Conservation (phyloP, 176 grass and related monocot species). For the Rhipidocladum racemiflorum region DNA sequence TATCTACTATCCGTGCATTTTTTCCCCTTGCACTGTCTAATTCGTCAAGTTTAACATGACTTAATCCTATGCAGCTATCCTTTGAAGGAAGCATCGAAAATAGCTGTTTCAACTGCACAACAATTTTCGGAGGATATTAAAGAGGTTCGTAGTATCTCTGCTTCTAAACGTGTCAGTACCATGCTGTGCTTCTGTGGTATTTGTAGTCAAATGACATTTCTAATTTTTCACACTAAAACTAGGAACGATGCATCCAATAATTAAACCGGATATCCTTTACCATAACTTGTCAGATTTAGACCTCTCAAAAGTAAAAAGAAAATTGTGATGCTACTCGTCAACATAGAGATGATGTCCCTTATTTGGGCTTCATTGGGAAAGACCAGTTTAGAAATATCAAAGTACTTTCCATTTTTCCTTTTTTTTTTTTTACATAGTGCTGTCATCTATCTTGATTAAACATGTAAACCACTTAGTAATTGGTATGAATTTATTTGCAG, state of each 20-base stretch:
- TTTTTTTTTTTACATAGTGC: background rate
- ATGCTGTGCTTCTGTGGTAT: background rate
- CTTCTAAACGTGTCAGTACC: background rate
- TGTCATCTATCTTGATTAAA: constrained; percentile 7
- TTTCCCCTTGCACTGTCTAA: background rate
- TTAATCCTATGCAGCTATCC: constrained; percentile 57
- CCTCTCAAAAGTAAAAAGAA: background rate
- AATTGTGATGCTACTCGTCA: background rate
- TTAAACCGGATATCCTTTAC: background rate
- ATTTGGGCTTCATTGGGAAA: background rate
- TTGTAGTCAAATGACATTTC: background rate
- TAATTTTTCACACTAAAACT: background rate
- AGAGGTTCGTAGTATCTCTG: constrained; percentile 45
- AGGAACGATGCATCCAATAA: background rate
- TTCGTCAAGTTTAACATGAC: constrained; percentile 15
- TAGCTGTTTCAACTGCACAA: constrained; percentile 70
- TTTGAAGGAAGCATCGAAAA: constrained; percentile 72
- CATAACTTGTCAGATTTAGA: background rate
- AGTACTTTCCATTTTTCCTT: background rate
- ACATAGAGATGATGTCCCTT: background rate
- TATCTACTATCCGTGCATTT: constrained; percentile 1
- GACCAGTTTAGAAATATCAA: background rate
- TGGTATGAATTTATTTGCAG: constrained; percentile 38
- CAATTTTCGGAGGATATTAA: constrained; percentile 66
- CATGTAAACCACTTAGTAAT: constrained; percentile 9